phyloP scores from a whole-genome alignment of 2,329 filamentous ascomycete genomes.

The Neonectria hederae region DNA sequence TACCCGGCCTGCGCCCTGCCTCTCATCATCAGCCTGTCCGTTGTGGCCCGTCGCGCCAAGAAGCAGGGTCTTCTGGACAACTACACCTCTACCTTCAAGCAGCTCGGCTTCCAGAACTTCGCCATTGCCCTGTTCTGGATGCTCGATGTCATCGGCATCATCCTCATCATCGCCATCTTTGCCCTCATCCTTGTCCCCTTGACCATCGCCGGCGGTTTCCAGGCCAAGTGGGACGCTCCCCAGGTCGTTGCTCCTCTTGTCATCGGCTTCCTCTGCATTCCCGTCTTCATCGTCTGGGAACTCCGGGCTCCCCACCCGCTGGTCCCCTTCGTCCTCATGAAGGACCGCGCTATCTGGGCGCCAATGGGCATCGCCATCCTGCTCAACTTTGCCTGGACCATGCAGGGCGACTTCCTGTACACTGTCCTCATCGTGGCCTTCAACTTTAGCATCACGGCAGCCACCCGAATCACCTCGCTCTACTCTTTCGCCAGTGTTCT shows the following conservation, averaged over 20 bases:
- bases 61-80: slow-evolving; percentile 56
- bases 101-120: slow-evolving; percentile 46
- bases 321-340: slow-evolving; percentile 68
- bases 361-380: slow-evolving; percentile 66
- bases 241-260: slow-evolving; percentile 57
- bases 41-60: slow-evolving; percentile 63
- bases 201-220: slow-evolving; percentile 56
- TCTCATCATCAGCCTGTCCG: slow-evolving; percentile 60
- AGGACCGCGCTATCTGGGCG: slow-evolving; percentile 72
- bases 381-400: slow-evolving; percentile 68
- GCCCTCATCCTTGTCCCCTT: slow-evolving; percentile 57
- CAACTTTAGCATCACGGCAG: slow-evolving; percentile 63
- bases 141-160: slow-evolving; percentile 56
- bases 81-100: slow-evolving; percentile 47
- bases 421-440: slow-evolving; percentile 70
- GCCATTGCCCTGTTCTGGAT: slow-evolving; percentile 56
- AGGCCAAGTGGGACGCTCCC: slow-evolving; percentile 49
- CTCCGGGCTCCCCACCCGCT: slow-evolving; percentile 61
- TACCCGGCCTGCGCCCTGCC: slow-evolving; percentile 67
- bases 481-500: slow-evolving; percentile 68
- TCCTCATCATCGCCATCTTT: slow-evolving; percentile 58
- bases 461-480: slow-evolving; percentile 67
- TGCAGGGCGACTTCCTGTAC: slow-evolving; percentile 72
- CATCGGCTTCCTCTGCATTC: slow-evolving; percentile 57
- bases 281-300: slow-evolving; percentile 61